Percentiles rank a stretch among this genome's conserved stretches.
These are phyloP conservation scores for Daldinia childiae DNA, from an alignment of 495 filamentous ascomycete genomes.

Conservation along the genomic window DNA sequence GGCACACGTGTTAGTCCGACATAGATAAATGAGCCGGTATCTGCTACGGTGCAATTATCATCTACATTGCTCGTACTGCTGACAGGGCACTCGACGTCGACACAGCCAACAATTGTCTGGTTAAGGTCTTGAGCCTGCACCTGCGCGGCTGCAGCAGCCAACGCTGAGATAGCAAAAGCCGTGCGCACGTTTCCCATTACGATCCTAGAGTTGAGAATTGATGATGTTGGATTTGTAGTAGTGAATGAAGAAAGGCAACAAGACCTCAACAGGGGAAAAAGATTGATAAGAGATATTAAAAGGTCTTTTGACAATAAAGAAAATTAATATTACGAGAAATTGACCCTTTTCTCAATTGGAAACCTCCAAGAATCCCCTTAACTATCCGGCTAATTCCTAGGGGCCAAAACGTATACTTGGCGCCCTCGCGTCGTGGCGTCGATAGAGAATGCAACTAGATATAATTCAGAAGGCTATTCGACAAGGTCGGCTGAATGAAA, in stretches of 20 bases:
- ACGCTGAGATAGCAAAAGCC: slow-evolving; percentile 5
- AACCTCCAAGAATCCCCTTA: not conserved
- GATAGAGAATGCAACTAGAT: not conserved
- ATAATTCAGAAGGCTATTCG: not conserved
- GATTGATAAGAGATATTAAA: not conserved
- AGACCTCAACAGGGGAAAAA: not conserved
- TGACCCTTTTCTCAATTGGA: not conserved
- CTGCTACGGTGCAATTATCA: slow-evolving; percentile 40
- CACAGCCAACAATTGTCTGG: slow-evolving; percentile 41
- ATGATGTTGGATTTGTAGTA: not conserved
- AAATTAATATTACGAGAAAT: not conserved
- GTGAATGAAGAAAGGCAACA: not conserved
- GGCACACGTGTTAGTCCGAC: slow-evolving; percentile 37
- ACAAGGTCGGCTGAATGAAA: not conserved
- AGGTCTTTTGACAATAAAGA: not conserved
- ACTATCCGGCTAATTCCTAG: not conserved
- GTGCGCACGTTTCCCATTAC: slow-evolving; percentile 9
- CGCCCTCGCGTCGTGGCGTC: not conserved
- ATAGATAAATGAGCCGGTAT: slow-evolving; percentile 29
- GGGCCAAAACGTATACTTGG: not conserved
- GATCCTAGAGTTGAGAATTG: not conserved
- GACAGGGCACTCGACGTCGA: slow-evolving; percentile 34
- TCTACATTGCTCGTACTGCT: slow-evolving; percentile 2
- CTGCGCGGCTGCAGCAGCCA: slow-evolving; percentile 5
- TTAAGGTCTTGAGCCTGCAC: slow-evolving; percentile 36